phyloP scores from a whole-genome alignment of 1,139 yeast species.

The Debaryomyces robertsiae region DNA sequence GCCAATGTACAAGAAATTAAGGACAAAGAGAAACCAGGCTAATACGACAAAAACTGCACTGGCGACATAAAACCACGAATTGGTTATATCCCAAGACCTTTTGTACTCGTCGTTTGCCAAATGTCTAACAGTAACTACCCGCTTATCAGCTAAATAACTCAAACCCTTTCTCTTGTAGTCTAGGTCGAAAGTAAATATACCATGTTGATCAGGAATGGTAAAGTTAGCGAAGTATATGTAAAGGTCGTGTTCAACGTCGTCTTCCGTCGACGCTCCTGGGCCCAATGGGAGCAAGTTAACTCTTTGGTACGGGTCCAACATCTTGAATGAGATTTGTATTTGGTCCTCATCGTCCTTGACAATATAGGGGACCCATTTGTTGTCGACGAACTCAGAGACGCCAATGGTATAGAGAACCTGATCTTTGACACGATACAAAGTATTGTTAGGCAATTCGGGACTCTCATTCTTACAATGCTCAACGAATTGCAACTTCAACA shows the following conservation, averaged over 20 bases:
- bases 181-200: constrained; percentile 85
- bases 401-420: constrained; percentile 65
- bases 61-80: constrained; percentile 88
- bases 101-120: constrained; percentile 94
- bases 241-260: constrained; percentile 35
- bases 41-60: constrained; percentile 68
- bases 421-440: constrained; percentile 72
- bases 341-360: constrained; percentile 49
- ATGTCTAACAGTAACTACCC: constrained; percentile 85
- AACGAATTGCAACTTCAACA: constrained; percentile 58
- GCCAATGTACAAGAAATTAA: constrained; percentile 59
- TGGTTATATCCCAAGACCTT: constrained; percentile 90
- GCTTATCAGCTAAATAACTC: constrained; percentile 64
- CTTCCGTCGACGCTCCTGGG: constrained; percentile 39
- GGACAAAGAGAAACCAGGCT: constrained; percentile 76
- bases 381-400: constrained; percentile 62
- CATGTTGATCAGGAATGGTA: constrained; percentile 91
- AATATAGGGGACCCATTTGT: constrained; percentile 70
- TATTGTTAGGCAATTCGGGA: constrained; percentile 39
- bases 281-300: constrained; percentile 55
- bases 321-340: constrained; percentile 79
- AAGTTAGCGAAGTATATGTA: constrained; percentile 49
- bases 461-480: constrained; percentile 55
- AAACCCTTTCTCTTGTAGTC: constrained; percentile 83
- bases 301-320: constrained; percentile 96